Base-by-base conservation (phyloP, 2,329 filamentous ascomycete species). In the Chaetomium sp. region DNA sequence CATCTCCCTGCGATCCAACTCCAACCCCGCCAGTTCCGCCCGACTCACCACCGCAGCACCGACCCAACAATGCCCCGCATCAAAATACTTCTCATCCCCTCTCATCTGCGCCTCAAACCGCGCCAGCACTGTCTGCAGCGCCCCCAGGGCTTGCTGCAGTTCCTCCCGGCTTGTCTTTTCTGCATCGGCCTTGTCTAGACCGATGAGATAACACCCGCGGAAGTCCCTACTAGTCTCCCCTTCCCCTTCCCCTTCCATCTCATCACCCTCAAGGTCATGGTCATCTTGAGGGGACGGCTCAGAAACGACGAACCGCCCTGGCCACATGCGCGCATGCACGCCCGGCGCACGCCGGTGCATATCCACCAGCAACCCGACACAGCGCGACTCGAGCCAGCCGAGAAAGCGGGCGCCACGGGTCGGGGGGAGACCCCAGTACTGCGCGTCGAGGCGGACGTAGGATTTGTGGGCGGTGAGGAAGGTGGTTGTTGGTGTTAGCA, bases 381-480 rank as follows among this genome's bases (percentile, higher is more conserved):
- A 82, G 53, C 79, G 75, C 6, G 81, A 84, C 62, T 87, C 84
- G 2, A 87, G 67, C 84, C 84, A 87, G 9, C 81, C 80, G 0
- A 86, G 70, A 48, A 85, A 76, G 10, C 73, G 71, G 19, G 76
- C 78, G 1, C 81, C 80, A 53, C 77, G 80, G 1, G 74, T 69
- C 1, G 76, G 69, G 2, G 81, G 81, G 6, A 77, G 69, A 1
- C 82, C 83, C 85, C 85, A 88, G 67, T 84, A 87, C 47, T 84
- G 81, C 1, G 81, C 74, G 55, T 85, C 79, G 51, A 88, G 76
- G 62, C 79, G 81, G 55, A 84, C 68, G 63, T 83, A 88, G 52
- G 71, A 78, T 53, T 72, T 76, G 65, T 80, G 81, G 0, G 69
- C 64, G 1, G 61, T 61, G 5, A 86, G 64, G 59, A 87, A 87